Percentiles rank a stretch among this genome's conserved stretches.
Conservation (phyloP, 495 filamentous ascomycete genomes). For the Hypoxylon subgilvum region DNA sequence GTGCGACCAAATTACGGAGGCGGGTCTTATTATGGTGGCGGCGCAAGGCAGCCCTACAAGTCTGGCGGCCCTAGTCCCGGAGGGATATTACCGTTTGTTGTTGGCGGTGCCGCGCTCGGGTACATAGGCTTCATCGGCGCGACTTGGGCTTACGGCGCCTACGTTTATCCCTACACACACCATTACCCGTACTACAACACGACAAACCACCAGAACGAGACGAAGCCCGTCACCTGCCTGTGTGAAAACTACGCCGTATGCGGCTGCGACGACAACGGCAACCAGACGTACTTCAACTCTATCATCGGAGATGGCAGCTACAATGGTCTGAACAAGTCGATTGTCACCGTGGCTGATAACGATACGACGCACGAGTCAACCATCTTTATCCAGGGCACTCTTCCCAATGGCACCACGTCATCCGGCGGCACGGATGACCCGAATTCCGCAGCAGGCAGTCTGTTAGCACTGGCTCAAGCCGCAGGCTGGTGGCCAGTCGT, state of each 20-base stretch:
- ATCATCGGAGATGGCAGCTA: conserved; percentile 71
- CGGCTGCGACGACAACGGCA: conserved; percentile 75
- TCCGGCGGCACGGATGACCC: conserved; percentile 59
- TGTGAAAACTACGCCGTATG: conserved; percentile 75
- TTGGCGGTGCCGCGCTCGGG: conserved; percentile 63
- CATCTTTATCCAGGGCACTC: conserved; percentile 82
- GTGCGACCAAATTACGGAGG: conserved; percentile 65
- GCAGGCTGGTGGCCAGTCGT: conserved; percentile 67
- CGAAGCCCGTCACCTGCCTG: conserved; percentile 73
- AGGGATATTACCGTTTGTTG: conserved; percentile 61
- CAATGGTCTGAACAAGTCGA: conserved; percentile 62
- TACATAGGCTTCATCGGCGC: conserved; percentile 61
- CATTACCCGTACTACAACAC: conserved; percentile 68
- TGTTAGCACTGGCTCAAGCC: conserved; percentile 48
- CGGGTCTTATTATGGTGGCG: conserved; percentile 79
- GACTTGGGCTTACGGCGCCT: conserved; percentile 68
- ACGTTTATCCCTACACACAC: conserved; percentile 69
- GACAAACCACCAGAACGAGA: conserved; percentile 64
- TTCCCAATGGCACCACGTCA: conserved; percentile 83
- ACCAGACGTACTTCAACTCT: conserved; percentile 61
- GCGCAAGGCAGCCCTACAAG: conserved; percentile 70
- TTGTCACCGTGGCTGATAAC: conserved; percentile 70
- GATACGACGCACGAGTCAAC: conserved; percentile 63
- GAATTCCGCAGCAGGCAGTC: conserved; percentile 42
- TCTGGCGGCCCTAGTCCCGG: conserved; percentile 66